phyloP scores from a whole-genome alignment of 2,329 filamentous ascomycete genomes.

The Blumeria graminis region DNA sequence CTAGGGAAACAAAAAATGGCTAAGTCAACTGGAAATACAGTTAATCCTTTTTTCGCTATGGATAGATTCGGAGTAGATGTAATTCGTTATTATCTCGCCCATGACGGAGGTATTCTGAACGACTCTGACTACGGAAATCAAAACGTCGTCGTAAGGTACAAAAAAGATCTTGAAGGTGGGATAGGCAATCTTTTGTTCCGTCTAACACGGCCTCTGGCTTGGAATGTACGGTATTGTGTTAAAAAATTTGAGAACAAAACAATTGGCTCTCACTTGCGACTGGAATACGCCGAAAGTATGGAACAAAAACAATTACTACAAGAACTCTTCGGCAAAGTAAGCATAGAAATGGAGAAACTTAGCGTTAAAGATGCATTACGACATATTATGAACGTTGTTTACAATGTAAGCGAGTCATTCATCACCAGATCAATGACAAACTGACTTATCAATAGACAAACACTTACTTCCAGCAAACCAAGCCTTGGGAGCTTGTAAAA shows the following conservation, averaged over 20 bases:
- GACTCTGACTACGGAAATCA: slow-evolving; percentile 74
- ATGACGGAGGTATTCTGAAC: slow-evolving; percentile 49
- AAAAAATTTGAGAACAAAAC: neutral
- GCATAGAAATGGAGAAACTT: slow-evolving; percentile 33
- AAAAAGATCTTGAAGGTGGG: slow-evolving; percentile 50
- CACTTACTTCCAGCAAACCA: slow-evolving; percentile 34
- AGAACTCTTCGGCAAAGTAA: slow-evolving; percentile 19
- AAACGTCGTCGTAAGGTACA: slow-evolving; percentile 51
- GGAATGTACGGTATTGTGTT: no score
- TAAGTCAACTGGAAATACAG: slow-evolving; percentile 83
- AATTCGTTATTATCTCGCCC: slow-evolving; percentile 71
- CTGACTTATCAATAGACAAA: slow-evolving; percentile 29
- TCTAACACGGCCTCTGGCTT: slow-evolving; percentile 27
- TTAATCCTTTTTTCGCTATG: slow-evolving; percentile 80
- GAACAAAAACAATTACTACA: neutral
- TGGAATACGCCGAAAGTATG: neutral
- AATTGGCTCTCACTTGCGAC: neutral
- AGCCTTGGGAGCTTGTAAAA: slow-evolving; percentile 41
- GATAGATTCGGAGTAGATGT: slow-evolving; percentile 71
- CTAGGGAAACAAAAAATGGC: slow-evolving; percentile 86
- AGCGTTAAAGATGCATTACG: slow-evolving; percentile 42
- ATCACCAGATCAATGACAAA: neutral
- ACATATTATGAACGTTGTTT: slow-evolving; percentile 35
- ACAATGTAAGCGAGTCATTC: slow-evolving; percentile 22
- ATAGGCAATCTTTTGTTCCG: slow-evolving; percentile 63